Percentiles rank a stretch among this genome's conserved stretches.
Evolutionary conservation across 176 grass and related monocot genomes (phyloP).

Genomic region (Cenchrus americanus): DNA sequence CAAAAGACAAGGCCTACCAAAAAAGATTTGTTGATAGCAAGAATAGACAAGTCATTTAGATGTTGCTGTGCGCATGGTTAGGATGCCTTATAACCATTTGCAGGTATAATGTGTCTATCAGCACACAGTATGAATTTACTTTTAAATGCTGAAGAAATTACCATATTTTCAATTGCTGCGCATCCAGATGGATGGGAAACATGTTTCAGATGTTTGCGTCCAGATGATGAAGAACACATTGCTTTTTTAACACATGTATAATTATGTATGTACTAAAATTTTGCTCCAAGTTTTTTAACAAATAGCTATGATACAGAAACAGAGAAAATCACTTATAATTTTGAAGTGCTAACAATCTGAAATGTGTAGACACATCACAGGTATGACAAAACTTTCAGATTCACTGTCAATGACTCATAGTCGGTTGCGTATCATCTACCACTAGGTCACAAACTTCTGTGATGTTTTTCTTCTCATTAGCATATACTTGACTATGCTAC

Average conservation of each 20-base stretch:
- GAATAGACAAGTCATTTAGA: constrained; percentile 7
- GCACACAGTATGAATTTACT: background rate
- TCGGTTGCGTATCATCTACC: constrained; percentile 4
- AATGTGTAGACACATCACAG: background rate
- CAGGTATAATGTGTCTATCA: background rate
- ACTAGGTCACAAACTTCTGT: constrained; percentile 18
- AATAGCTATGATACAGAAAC: background rate
- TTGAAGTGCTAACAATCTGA: constrained; percentile 2
- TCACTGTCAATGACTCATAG: background rate
- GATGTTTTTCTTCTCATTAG: constrained; percentile 7
- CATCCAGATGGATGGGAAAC: background rate
- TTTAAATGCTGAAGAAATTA: background rate
- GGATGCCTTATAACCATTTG: background rate
- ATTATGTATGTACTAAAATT: background rate
- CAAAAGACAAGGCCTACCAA: constrained; percentile 10
- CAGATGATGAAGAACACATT: constrained; percentile 1
- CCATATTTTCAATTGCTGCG: constrained; percentile 8
- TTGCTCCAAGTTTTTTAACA: constrained; percentile 11
- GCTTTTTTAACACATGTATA: constrained; percentile 5
- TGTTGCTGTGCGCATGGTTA: background rate
- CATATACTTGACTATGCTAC: background rate
- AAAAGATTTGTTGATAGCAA: constrained; percentile 28
- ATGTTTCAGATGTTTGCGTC: constrained; percentile 8
- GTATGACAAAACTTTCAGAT: background rate
- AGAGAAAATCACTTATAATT: background rate